These are phyloP conservation scores for Hirsutella minnesotensis DNA, from an alignment of 2,329 filamentous ascomycete genomes.

Conservation along the genomic window DNA sequence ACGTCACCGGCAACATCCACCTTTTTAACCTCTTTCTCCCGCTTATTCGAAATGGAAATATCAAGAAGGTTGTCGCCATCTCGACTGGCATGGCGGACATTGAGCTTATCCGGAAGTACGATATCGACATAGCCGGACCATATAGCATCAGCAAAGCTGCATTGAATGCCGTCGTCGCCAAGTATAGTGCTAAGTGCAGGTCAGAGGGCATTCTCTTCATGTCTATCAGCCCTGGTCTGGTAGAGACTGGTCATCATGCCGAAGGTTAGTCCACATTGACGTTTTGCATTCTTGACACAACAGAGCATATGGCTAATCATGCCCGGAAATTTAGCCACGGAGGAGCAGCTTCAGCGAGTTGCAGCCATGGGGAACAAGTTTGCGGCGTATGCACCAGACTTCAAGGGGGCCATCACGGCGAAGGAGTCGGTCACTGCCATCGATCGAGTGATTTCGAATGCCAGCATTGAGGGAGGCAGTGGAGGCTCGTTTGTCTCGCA, in stretches of 20 bases:
- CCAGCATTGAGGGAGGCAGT: slow-evolving; percentile 31
- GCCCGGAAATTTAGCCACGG: too few species aligned
- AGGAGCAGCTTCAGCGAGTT: too few species aligned
- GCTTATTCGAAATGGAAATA: slow-evolving; percentile 21
- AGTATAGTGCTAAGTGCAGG: slow-evolving; percentile 22
- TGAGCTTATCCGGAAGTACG: slow-evolving; percentile 12
- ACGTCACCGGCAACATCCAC: slow-evolving; percentile 6
- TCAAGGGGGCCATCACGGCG: slow-evolving; percentile 19
- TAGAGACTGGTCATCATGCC: not conserved
- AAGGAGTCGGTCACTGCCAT: slow-evolving; percentile 22
- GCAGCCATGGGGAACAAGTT: slow-evolving; percentile 17
- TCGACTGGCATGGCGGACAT: slow-evolving; percentile 23
- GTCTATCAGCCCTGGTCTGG: slow-evolving; percentile 1
- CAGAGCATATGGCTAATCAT: too few species aligned
- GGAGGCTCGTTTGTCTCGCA: slow-evolving; percentile 44
- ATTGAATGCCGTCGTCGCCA: slow-evolving; percentile 26
- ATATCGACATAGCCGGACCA: slow-evolving; percentile 12
- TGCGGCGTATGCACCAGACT: slow-evolving; percentile 25
- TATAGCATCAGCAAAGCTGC: slow-evolving; percentile 27
- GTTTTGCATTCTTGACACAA: too few species aligned
- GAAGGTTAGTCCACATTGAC: too few species aligned
- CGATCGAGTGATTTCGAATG: slow-evolving; percentile 19
- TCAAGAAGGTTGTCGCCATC: slow-evolving; percentile 30
- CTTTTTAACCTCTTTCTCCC: slow-evolving; percentile 20
- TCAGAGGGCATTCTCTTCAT: slow-evolving; percentile 2